phyloP scores from a whole-genome alignment of 2,329 filamentous ascomycete species.

The Aspergillus awamori region DNA sequence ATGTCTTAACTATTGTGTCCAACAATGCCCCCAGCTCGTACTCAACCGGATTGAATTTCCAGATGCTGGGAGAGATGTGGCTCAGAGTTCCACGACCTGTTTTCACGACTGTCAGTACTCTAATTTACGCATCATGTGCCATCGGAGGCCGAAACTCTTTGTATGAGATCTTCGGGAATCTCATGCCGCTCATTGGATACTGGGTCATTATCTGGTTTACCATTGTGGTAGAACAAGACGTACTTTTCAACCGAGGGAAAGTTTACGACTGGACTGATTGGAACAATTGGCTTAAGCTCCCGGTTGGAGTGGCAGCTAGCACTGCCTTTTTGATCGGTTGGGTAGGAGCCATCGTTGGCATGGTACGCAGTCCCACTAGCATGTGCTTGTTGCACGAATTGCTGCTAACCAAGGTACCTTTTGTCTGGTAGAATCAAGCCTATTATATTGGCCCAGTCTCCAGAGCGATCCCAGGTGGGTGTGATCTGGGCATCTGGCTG shows the following conservation, averaged over 20 bases:
- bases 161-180: slow-evolving; percentile 49
- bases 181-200: slow-evolving; percentile 52
- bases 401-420: background rate
- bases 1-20: slow-evolving; percentile 47
- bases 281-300: slow-evolving; percentile 42
- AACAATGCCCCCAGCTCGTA: slow-evolving; percentile 52
- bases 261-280: slow-evolving; percentile 48
- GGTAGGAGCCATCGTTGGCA: slow-evolving; percentile 45
- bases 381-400: background rate
- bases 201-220: slow-evolving; percentile 49
- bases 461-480: slow-evolving; percentile 32
- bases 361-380: slow-evolving; percentile 31
- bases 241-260: slow-evolving; percentile 45
- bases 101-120: slow-evolving; percentile 46
- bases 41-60: slow-evolving; percentile 49
- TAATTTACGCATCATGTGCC: slow-evolving; percentile 48
- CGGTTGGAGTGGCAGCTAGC: slow-evolving; percentile 46
- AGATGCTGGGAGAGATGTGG: slow-evolving; percentile 45
- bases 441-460: slow-evolving; percentile 45
- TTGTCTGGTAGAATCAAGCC: slow-evolving; percentile 35
- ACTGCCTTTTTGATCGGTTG: slow-evolving; percentile 43
- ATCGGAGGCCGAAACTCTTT: slow-evolving; percentile 49
- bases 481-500: slow-evolving; percentile 44
- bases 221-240: slow-evolving; percentile 47
- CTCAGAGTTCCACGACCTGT: slow-evolving; percentile 46